A percentile compares a stretch with the other conserved stretches of the same genome.
Evolutionary conservation across 768 basidiomycete species (phyloP).

Genomic region (Pholiota microspora): DNA sequence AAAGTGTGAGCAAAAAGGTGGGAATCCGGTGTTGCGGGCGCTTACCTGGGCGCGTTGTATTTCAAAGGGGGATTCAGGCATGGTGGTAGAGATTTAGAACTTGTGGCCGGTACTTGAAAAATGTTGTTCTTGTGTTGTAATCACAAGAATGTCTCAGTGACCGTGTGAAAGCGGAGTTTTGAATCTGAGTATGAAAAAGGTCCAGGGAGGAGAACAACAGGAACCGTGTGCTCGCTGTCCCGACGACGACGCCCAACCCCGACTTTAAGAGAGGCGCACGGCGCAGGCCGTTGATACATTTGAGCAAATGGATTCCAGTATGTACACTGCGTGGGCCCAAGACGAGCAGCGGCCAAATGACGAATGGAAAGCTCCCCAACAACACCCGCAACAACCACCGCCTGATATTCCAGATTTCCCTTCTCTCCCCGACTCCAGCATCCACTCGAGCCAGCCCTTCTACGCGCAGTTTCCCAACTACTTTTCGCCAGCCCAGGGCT

Average conservation of each 20-base stretch:
- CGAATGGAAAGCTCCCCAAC: slow-evolving; percentile 14
- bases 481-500: slow-evolving; percentile 42
- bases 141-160: not conserved
- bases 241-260: not conserved
- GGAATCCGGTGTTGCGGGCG: not conserved
- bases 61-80: slow-evolving; percentile 25
- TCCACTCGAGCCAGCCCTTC: slow-evolving; percentile 38
- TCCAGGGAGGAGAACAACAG: slow-evolving; percentile 1
- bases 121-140: not conserved
- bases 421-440: slow-evolving; percentile 19
- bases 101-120: slow-evolving; percentile 7
- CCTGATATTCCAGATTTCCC: slow-evolving; percentile 39
- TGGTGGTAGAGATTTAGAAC: slow-evolving; percentile 5
- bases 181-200: slow-evolving; percentile 1
- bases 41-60: slow-evolving; percentile 31
- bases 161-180: not conserved
- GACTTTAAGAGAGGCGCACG: not conserved
- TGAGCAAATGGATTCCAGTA: slow-evolving; percentile 39
- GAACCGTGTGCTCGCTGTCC: not conserved
- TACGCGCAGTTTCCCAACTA: slow-evolving; percentile 39
- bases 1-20: slow-evolving; percentile 13
- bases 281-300: not conserved
- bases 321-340: slow-evolving; percentile 45
- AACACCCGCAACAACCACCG: slow-evolving; percentile 25
- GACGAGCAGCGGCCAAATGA: slow-evolving; percentile 17